Percentiles rank a stretch among this genome's conserved stretches.
phyloP scores from a whole-genome alignment of 306 rosid genomes.

The Heteromeles arbutifolia region DNA sequence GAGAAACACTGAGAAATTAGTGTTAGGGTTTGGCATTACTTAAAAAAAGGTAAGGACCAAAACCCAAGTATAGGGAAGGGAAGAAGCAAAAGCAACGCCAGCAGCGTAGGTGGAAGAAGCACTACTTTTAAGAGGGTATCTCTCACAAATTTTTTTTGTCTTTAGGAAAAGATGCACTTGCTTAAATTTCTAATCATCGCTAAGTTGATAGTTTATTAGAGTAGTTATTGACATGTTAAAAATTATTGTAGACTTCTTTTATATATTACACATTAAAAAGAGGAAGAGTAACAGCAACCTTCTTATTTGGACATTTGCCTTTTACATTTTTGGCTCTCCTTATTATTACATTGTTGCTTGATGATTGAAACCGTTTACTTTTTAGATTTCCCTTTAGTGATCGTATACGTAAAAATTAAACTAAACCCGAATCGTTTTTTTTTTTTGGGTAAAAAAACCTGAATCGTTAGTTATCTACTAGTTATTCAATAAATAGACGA shows the following conservation, averaged over 20 bases:
- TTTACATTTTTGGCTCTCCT: no score
- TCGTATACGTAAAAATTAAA: no score
- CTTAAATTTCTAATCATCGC: no score
- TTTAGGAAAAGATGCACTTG: neutral
- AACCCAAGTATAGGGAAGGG: neutral
- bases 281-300: neutral
- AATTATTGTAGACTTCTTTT: no score
- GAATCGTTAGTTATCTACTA: no score
- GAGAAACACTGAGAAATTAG: neutral
- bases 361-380: no score
- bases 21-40: conserved; percentile 27
- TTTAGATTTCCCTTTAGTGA: no score
- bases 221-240: neutral
- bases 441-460: no score
- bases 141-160: neutral
- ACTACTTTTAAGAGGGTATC: neutral
- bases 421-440: no score
- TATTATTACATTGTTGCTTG: no score
- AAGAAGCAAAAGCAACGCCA: neutral
- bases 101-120: neutral
- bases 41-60: neutral
- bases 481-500: no score
- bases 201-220: neutral
- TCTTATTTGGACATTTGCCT: no score
- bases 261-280: neutral